A percentile compares a stretch with the other conserved stretches of the same genome.
Evolutionary conservation across 495 filamentous ascomycete species (phyloP).

Genomic region (Trichoderma reesei): DNA sequence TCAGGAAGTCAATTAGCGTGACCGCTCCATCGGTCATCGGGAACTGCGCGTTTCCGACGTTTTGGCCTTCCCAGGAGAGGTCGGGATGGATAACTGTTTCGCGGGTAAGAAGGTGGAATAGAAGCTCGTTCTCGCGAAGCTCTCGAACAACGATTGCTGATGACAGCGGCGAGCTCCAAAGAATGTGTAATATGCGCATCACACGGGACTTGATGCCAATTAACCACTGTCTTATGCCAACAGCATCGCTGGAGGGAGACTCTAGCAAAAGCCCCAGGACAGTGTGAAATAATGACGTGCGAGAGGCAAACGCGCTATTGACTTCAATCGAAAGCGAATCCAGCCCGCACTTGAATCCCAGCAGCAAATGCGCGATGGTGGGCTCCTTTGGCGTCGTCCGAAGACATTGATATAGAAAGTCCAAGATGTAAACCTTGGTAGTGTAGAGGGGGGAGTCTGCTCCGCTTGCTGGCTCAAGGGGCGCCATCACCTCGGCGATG

Average conservation of each 20-base stretch:
- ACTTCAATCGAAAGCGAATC: constrained; percentile 53
- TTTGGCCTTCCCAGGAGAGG: constrained; percentile 58
- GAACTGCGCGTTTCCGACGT: constrained; percentile 44
- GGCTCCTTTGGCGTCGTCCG: constrained; percentile 57
- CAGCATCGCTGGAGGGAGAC: constrained; percentile 51
- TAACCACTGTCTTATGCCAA: constrained; percentile 54
- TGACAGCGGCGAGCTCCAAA: constrained; percentile 83
- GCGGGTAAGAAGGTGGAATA: constrained; percentile 56
- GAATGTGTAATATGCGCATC: constrained; percentile 62
- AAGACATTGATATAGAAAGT: constrained; percentile 72
- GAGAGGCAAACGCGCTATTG: constrained; percentile 52
- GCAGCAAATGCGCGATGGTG: constrained; percentile 78
- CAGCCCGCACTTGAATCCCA: constrained; percentile 72
- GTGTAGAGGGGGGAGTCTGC: constrained; percentile 54
- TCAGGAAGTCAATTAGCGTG: constrained; percentile 64
- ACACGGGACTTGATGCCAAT: constrained; percentile 62
- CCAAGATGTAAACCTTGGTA: constrained; percentile 68
- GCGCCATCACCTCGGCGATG: constrained; percentile 50
- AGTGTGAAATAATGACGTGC: constrained; percentile 71
- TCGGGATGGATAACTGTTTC: constrained; percentile 54
- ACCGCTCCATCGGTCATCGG: constrained; percentile 50
- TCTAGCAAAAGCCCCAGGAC: constrained; percentile 57
- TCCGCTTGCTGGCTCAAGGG: constrained; percentile 54
- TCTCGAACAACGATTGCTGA: constrained; percentile 61
- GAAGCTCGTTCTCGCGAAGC: constrained; percentile 62